Percentiles rank a stretch among this genome's conserved stretches.
Conservation (phyloP, 192 early-diverging fungal species). For the Umbelopsis sp. region DNA sequence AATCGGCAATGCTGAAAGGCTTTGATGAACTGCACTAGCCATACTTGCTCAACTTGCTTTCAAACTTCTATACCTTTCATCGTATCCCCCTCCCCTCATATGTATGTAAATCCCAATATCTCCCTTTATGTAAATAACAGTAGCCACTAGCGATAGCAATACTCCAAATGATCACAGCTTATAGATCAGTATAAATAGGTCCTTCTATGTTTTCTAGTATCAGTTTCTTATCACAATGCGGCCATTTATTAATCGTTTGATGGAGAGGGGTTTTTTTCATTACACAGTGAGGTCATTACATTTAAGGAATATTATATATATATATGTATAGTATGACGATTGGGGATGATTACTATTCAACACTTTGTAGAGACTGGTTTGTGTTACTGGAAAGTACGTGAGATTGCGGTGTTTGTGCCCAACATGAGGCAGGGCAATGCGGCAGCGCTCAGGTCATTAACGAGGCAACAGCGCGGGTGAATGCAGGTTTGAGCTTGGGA, state of each 20-base stretch:
- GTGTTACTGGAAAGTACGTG: not conserved
- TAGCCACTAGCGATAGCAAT: too few relatives aligned
- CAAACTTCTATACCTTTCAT: not conserved
- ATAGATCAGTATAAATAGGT: too few relatives aligned
- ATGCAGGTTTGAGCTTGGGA: constrained; percentile 28
- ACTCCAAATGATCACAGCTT: too few relatives aligned
- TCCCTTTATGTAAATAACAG: not conserved
- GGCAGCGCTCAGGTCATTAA: not conserved
- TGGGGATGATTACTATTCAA: too few relatives aligned
- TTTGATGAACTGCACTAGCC: not conserved
- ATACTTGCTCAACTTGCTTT: not conserved
- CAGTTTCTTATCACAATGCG: too few relatives aligned
- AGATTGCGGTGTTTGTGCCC: not conserved
- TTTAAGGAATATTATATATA: too few relatives aligned
- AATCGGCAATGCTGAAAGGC: constrained; percentile 22
- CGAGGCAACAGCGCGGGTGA: constrained; percentile 15
- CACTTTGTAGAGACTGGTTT: too few relatives aligned
- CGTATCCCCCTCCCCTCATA: not conserved
- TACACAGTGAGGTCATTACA: not conserved
- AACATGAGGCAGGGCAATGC: not conserved
- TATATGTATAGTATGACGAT: too few relatives aligned
- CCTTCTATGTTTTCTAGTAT: too few relatives aligned
- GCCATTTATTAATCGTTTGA: too few relatives aligned
- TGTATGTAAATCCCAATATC: not conserved
- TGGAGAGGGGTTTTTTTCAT: too few relatives aligned